Evolutionary conservation across 2,329 filamentous ascomycete genomes (phyloP), one percentile per base, ranked within the genome.

Genomic region (Neopestalotiopsis sp.): DNA sequence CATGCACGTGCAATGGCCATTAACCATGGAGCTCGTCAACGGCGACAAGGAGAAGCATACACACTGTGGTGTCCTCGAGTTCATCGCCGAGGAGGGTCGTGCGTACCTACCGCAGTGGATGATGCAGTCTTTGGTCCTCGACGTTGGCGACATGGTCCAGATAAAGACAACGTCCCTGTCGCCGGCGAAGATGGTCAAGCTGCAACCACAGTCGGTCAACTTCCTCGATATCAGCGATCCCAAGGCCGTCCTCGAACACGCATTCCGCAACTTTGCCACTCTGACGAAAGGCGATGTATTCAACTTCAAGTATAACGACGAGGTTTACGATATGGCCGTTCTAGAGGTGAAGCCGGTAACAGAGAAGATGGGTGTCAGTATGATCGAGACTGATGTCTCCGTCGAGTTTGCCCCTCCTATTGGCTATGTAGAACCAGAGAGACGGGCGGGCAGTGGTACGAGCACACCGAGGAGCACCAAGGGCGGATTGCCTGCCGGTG

Each of bases 171-270:
- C 96, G 2, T 95, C 97, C 57, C 88, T 99, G 17, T 93, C 95
- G 65, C 90, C 95, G 0, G 96, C 96, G 42, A 91, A 91, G 72
- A 92, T 97, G 81, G 97, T 99, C 84, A 99, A 99, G 83, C 89
- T 99, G 9, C 95, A 99, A 83, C 94, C 96, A 0, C 96, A 99
- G 82, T 95, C 94, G 28, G 90, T 93, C 66, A 92, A 92, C 75
- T 99, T 99, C 82, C 92, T 99, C 72, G 95, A 98, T 60, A 98
- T 99, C 78, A 95, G 92, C 75, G 96, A 99, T 76, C 96, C 96
- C 28, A 98, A 97, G 82, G 96, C 96, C 56, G 96, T 99, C 13
- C 90, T 99, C 38, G 96, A 99, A 82, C 96, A 96, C 75, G 95
- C 94, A 0, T 98, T 99, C 82, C 91, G 95, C 58, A 97, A 97